Evolutionary conservation across 805 yeast species (phyloP).

Genomic region (Sugiyamaella valdiviana): DNA sequence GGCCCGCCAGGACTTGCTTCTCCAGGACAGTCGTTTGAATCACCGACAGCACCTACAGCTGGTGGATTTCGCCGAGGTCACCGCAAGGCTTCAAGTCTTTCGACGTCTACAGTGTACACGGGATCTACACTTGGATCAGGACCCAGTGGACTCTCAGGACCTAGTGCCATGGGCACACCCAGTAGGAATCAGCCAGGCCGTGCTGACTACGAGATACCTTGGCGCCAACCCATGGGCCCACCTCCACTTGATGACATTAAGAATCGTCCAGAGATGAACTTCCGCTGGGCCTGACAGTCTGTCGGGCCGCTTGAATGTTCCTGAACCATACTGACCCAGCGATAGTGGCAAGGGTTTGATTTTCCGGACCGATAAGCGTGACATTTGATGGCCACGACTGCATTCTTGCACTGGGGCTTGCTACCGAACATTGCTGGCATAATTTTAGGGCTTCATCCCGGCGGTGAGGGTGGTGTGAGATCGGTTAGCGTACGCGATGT

Average conservation of each 20-base stretch:
- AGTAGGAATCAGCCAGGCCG: background rate
- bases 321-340: no score
- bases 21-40: background rate
- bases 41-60: background rate
- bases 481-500: no score
- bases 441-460: no score
- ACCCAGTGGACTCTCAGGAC: constrained; percentile 4
- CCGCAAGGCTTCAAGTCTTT: constrained; percentile 25
- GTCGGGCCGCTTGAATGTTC: background rate
- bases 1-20: background rate
- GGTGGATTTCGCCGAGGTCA: constrained; percentile 24
- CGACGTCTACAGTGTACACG: constrained; percentile 19
- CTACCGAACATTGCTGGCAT: no score
- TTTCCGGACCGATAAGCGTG: no score
- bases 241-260: constrained; percentile 30
- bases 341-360: no score
- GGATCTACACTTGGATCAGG: constrained; percentile 4
- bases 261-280: constrained; percentile 20
- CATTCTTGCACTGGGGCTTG: no score
- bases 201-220: constrained; percentile 23
- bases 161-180: constrained; percentile 1
- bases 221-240: constrained; percentile 32
- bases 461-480: no score
- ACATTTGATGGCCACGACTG: no score
- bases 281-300: constrained; percentile 5